phyloP scores from a whole-genome alignment of 2,329 filamentous ascomycete species.

The Thyridium curvatum region DNA sequence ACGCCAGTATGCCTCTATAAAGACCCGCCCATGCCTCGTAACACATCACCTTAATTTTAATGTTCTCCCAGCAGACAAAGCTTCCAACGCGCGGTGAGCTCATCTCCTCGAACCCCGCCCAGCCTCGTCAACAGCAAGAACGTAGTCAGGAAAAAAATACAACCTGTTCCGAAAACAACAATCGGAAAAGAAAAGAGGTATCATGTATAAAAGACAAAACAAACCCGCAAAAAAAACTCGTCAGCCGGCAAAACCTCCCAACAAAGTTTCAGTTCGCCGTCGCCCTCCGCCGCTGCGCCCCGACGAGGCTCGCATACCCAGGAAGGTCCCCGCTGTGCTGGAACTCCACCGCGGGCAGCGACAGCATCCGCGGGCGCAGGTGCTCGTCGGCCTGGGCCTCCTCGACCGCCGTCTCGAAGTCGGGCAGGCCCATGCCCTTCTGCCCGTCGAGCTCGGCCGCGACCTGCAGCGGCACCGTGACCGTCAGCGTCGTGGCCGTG shows the following conservation, averaged over 20 bases:
- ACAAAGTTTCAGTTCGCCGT: background rate
- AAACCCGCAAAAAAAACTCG: too few species aligned
- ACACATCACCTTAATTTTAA: background rate
- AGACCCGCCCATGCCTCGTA: background rate
- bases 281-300: background rate
- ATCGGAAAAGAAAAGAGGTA: too few species aligned
- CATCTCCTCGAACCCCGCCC: too few species aligned
- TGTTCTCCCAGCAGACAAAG: background rate
- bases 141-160: too few species aligned
- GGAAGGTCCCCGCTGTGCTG: conserved; percentile 16
- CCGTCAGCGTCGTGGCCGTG: conserved; percentile 31
- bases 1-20: too few species aligned
- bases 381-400: conserved; percentile 36
- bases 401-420: conserved; percentile 42
- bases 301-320: conserved; percentile 11
- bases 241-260: too few species aligned
- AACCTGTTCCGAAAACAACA: too few species aligned
- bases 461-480: conserved; percentile 45
- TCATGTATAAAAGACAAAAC: too few species aligned
- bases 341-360: conserved; percentile 17
- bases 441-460: conserved; percentile 30
- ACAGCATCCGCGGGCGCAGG: conserved; percentile 34
- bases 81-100: too few species aligned
- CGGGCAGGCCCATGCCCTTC: conserved; percentile 29
- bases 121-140: too few species aligned